Conservation (phyloP, 192 early-diverging fungal species). For the Podila verticillata region DNA sequence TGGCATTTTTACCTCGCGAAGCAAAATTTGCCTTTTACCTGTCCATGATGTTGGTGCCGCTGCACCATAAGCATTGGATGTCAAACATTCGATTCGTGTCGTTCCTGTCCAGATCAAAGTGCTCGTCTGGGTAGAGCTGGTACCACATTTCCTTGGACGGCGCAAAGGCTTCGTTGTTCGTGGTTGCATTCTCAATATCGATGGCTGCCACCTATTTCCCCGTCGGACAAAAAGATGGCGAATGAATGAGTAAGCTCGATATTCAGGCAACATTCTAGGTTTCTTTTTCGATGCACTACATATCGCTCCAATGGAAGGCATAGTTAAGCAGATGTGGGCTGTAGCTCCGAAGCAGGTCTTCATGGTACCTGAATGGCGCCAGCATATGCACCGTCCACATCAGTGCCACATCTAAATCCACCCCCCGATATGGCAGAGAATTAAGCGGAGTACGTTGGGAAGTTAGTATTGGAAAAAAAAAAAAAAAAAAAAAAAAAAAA, state of each 20-base stretch:
- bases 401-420: constrained; percentile 69
- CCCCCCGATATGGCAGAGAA: constrained; percentile 2
- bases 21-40: too few relatives aligned
- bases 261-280: too few relatives aligned
- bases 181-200: constrained; percentile 49
- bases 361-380: constrained; percentile 64
- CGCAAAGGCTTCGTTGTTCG: constrained; percentile 41
- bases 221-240: background rate
- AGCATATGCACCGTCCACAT: constrained; percentile 74
- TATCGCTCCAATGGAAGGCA: constrained; percentile 56
- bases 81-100: constrained; percentile 42
- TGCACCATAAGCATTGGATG: constrained; percentile 45
- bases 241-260: too few relatives aligned
- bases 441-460: too few relatives aligned
- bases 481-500: constrained; percentile 3
- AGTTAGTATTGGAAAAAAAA: background rate
- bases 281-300: constrained; percentile 8
- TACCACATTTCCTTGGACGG: constrained; percentile 45
- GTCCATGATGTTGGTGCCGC: constrained; percentile 46
- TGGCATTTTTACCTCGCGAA: too few relatives aligned
- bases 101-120: constrained; percentile 41
- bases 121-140: constrained; percentile 35
- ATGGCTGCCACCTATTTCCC: constrained; percentile 38
- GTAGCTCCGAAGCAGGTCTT: constrained; percentile 65
- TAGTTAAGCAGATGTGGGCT: constrained; percentile 48